Percentiles rank a stretch among this genome's conserved stretches.
Evolutionary conservation across 2,329 filamentous ascomycete species (phyloP).

Genomic region (Beauveria asiatica): DNA sequence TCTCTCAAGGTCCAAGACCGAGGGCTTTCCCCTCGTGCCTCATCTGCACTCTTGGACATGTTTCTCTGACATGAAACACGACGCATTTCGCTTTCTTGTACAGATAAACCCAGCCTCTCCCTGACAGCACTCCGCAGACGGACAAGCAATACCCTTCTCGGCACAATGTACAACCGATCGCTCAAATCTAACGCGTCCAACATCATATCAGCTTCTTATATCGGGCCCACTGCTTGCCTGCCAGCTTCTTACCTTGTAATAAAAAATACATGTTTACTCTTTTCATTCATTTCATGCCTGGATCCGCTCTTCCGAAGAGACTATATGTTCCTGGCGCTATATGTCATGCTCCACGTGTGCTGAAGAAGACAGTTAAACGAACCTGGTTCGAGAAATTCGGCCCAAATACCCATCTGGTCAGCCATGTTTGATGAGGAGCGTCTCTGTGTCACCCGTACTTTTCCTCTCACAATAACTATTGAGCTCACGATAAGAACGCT

Average conservation of each 20-base stretch:
- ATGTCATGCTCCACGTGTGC: conserved; percentile 2
- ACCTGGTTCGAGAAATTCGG: not conserved
- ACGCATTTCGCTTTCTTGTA: not conserved
- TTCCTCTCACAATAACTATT: too few species aligned
- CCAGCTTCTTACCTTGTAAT: not conserved
- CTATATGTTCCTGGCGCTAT: not conserved
- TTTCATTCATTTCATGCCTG: not conserved
- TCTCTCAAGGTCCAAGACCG: not conserved
- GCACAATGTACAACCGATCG: not conserved
- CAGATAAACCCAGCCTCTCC: not conserved
- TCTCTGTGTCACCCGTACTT: not conserved
- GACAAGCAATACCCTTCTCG: not conserved
- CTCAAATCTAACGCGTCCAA: not conserved
- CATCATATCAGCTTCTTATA: not conserved
- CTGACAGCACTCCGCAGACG: not conserved
- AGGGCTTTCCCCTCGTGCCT: not conserved
- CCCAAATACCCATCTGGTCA: not conserved
- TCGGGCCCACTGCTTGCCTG: not conserved
- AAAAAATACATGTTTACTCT: not conserved
- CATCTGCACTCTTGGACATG: not conserved
- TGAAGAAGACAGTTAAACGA: conserved; percentile 3
- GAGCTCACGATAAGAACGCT: too few species aligned
- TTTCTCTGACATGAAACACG: not conserved
- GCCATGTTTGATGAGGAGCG: not conserved
- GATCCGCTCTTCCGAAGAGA: not conserved